These are phyloP conservation scores for Geotrichum carabidarum DNA, from an alignment of 1,139 yeast genomes.

Conservation along the genomic window DNA sequence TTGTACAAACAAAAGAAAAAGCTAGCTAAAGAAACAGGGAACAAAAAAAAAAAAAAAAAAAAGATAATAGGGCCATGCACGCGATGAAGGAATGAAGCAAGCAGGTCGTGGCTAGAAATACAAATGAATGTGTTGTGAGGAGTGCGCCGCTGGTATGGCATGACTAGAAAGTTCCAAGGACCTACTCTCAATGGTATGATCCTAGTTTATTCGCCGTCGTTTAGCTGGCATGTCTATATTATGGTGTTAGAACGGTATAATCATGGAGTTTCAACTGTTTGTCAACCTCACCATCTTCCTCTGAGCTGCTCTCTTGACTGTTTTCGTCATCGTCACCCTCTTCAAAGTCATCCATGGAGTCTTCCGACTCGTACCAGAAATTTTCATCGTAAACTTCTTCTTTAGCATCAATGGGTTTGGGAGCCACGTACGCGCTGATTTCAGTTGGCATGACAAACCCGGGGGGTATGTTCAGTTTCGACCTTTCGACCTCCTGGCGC, in stretches of 20 bases:
- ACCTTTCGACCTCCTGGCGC: constrained; percentile 73
- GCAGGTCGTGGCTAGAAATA: too few relatives aligned
- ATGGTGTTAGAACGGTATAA: not conserved
- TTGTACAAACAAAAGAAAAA: too few relatives aligned
- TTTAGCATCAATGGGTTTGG: constrained; percentile 41
- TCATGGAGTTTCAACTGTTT: not conserved
- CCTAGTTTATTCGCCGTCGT: not conserved
- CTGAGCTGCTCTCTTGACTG: not conserved
- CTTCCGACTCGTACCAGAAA: constrained; percentile 77
- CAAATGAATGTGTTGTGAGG: too few relatives aligned
- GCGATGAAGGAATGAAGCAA: too few relatives aligned
- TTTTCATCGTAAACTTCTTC: constrained; percentile 76
- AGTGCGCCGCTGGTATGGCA: too few relatives aligned
- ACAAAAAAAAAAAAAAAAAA: too few relatives aligned
- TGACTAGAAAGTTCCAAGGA: too few relatives aligned
- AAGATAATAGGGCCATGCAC: too few relatives aligned
- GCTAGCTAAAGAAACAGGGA: too few relatives aligned
- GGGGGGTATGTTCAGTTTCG: constrained; percentile 76
- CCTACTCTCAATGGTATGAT: too few relatives aligned
- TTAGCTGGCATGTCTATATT: not conserved
- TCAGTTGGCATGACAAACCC: constrained; percentile 77
- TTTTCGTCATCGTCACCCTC: constrained; percentile 34
- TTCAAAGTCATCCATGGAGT: constrained; percentile 47
- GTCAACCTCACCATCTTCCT: not conserved
- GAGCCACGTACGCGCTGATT: constrained; percentile 55